phyloP scores from a whole-genome alignment of 805 yeast species.

The Teunomyces atbi region DNA sequence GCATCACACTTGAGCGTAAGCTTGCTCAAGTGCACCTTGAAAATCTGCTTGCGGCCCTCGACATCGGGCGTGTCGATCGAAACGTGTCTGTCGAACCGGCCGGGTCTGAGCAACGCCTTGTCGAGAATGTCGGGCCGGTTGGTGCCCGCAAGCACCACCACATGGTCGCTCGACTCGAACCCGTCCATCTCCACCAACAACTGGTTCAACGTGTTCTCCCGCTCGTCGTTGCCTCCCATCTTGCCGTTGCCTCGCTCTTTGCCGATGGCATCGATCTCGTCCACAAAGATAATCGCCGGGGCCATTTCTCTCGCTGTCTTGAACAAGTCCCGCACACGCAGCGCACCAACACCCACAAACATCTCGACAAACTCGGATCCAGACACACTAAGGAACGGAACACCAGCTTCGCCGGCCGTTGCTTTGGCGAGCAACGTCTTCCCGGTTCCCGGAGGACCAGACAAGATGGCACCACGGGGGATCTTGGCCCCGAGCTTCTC shows the following conservation, averaged over 20 bases:
- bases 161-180: conserved; percentile 81
- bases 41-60: conserved; percentile 85
- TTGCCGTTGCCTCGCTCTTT: conserved; percentile 73
- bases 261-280: conserved; percentile 96
- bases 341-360: conserved; percentile 97
- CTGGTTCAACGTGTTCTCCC: conserved; percentile 91
- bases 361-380: conserved; percentile 96
- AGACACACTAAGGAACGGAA: conserved; percentile 85
- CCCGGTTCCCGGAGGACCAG: conserved; percentile 98
- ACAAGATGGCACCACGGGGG: conserved; percentile 90
- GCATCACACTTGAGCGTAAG: conserved; percentile 47
- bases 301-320: conserved; percentile 87
- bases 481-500: conserved; percentile 90
- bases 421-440: conserved; percentile 90
- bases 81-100: conserved; percentile 90
- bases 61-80: conserved; percentile 84
- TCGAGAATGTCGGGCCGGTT: conserved; percentile 90
- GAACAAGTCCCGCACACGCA: conserved; percentile 89
- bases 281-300: conserved; percentile 87
- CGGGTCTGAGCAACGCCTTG: conserved; percentile 88
- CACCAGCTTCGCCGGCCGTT: conserved; percentile 96
- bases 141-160: conserved; percentile 93
- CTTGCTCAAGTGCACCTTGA: conserved; percentile 71
- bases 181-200: conserved; percentile 96
- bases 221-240: conserved; percentile 85